Base-by-base conservation (phyloP, 1,284 basidiomycete species). In the Mycena sp. region DNA sequence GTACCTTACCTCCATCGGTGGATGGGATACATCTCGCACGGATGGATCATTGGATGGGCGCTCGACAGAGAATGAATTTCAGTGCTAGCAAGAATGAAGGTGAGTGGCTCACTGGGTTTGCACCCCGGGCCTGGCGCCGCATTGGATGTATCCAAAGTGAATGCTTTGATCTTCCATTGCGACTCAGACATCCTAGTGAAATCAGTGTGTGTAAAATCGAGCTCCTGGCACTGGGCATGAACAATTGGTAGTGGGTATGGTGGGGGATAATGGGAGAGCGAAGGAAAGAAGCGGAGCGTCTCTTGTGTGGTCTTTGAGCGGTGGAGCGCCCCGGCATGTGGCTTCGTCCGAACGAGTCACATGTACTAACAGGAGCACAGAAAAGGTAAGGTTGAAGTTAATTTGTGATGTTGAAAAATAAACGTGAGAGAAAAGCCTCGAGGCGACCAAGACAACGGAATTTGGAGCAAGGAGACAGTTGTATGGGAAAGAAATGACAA, bases 321-420 rank as follows among this genome's bases (percentile, higher is more conserved):
- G 38, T 41, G 38, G 16, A 41, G 38, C 38, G 6, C 16, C 11
- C 44, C 11, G 44, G 28, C 12, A 48, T 48, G 28, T 48, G 14
- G 46, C 30, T 48, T 48, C 29, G 28, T 48, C 46, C 29, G 28
- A 48, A 48, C n/a, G 46, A 48, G 46, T 48, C 21, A 28, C 46
- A 48, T 28, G 28, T 32, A 48, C 17, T 48, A 32, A 48, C 16
- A 48, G 28, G 28, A 32, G 29, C 45, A 48, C 45, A 48, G 45
- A 48, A 48, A 48, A 48, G 29, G 45, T 30, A 48, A 48, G 29
- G 45, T 32, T 32, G 28, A 48, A 48, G 45, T 48, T 48, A 30
- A 32, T 48, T 48, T 48, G 29, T 4, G 29, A 48, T 19, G 17
- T 48, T 48, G 32, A 37, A 50, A 50, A 50, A 50, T 49, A 32